Percentiles rank a stretch among this genome's conserved stretches.
phyloP scores from a whole-genome alignment of 805 yeast species.

The Wickerhamomyces mucosus region DNA sequence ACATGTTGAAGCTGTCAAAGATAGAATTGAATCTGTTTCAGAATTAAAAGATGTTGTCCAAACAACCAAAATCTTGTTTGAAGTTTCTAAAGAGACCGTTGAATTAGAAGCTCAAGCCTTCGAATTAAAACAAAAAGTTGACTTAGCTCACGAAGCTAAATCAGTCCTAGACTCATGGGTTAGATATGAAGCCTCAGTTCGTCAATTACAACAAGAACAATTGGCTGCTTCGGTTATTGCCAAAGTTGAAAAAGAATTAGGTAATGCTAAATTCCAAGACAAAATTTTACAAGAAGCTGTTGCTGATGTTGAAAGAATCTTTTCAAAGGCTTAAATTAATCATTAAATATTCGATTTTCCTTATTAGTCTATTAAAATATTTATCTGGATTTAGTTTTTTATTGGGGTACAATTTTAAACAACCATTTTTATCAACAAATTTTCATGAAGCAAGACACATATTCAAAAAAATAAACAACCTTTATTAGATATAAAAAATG shows the following conservation, averaged over 20 bases:
- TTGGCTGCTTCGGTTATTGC: conserved; percentile 78
- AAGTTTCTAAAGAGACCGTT: conserved; percentile 94
- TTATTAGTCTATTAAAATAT: background rate
- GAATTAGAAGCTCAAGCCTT: conserved; percentile 90
- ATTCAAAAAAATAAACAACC: no score
- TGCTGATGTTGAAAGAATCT: conserved; percentile 82
- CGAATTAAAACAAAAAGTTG: conserved; percentile 86
- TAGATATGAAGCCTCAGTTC: conserved; percentile 92
- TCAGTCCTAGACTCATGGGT: conserved; percentile 98
- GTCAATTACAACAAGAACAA: conserved; percentile 93
- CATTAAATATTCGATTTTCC: background rate
- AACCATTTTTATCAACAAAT: no score
- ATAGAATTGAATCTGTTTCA: conserved; percentile 80
- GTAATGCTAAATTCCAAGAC: conserved; percentile 89
- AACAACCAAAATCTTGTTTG: conserved; percentile 86
- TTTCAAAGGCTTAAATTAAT: conserved; percentile 28
- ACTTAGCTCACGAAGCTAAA: conserved; percentile 84
- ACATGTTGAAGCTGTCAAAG: conserved; percentile 89
- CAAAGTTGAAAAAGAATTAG: conserved; percentile 78
- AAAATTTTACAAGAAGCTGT: conserved; percentile 84
- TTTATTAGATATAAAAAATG: no score
- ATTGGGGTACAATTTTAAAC: no score
- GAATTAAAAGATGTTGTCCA: conserved; percentile 86
- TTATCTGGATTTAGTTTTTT: no score
- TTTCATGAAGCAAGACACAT: no score